Base-by-base conservation (phyloP, 192 early-diverging fungal genomes). In the Backusella mclennaniae region DNA sequence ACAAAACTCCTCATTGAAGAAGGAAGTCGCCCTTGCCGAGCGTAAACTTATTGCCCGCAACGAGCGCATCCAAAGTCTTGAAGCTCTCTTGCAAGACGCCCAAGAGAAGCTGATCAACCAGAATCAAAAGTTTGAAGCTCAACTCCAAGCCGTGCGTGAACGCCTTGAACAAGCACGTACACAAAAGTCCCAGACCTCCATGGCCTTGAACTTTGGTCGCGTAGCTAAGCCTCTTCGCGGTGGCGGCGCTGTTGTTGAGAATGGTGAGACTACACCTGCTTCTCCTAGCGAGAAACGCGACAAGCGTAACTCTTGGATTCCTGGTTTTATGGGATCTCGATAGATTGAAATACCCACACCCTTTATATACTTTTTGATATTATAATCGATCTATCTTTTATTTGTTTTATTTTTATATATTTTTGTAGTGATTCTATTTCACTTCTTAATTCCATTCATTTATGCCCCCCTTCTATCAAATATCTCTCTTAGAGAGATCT, bases 1-100 rank as follows among this genome's bases (percentile, higher is more conserved):
- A 80, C 96, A 98, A 83, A 99, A 99, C 87, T 89, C 95, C 2
- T 92, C 91, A 12, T 86, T 99, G 56, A 99, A 99, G 90, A 99
- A 98, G 87, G 94, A 98, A 80, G 85, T 93, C 3, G 90, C 93
- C 36, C 85, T 97, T 42, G 87, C 92, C 36, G 97, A 99, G 46
- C 93, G 97, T 75, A 98, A 98, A 89, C 84, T 99, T 63, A 84
- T 84, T 71, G 94, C 95, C 1, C 90, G 97, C 41, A 98, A 96
- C 76, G 97, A 99, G 83, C 94, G 97, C 73, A 98, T 99, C 66
- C 87, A 91, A 72, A 96, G 91, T 59, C 85, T 99, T 76, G 98
- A 99, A 82, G 73, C 79, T 35, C 85, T 96, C 12, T 80, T 98
- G 63, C 91, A 91, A 73, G 95, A 92, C 85, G 93, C 92, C 42